A percentile compares a stretch with the other conserved stretches of the same genome.
Conservation (phyloP, 768 basidiomycete genomes). For the Flagelloscypha sp. region DNA sequence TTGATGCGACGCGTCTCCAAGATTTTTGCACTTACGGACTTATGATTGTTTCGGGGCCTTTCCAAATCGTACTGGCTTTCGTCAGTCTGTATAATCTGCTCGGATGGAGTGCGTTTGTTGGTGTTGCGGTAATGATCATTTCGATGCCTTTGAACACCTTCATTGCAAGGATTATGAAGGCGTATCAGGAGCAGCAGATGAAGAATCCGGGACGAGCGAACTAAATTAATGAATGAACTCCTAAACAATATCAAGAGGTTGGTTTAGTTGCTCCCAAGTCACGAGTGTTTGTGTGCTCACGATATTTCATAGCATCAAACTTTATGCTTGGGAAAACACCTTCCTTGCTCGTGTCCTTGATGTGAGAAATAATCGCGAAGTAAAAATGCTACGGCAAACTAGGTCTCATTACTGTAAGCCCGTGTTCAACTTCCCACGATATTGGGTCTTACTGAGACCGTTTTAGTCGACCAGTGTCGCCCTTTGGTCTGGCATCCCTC, state of each 20-base stretch:
- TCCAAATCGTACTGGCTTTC: slow-evolving; percentile 94
- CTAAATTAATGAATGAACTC: slow-evolving; percentile 88
- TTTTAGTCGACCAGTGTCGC: too few relatives aligned
- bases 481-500: slow-evolving; percentile 60
- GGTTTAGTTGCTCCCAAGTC: too few relatives aligned
- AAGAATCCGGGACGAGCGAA: slow-evolving; percentile 82
- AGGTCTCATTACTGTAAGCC: slow-evolving; percentile 60
- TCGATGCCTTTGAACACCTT: slow-evolving; percentile 69
- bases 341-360: slow-evolving; percentile 74
- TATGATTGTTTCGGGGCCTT: slow-evolving; percentile 78
- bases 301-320: slow-evolving; percentile 65
- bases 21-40: slow-evolving; percentile 79
- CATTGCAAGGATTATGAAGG: slow-evolving; percentile 63
- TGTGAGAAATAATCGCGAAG: slow-evolving; percentile 75
- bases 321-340: slow-evolving; percentile 93
- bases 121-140: slow-evolving; percentile 81
- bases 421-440: too few relatives aligned
- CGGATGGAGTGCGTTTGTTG: slow-evolving; percentile 87
- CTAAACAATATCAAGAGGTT: slow-evolving; percentile 87
- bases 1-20: slow-evolving; percentile 72
- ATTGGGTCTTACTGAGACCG: too few relatives aligned
- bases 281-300: too few relatives aligned
- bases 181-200: slow-evolving; percentile 86
- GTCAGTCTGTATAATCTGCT: slow-evolving; percentile 83
- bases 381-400: slow-evolving; percentile 79